Evolutionary conservation across 208 protist genomes (phyloP).

Genomic region (Leishmania gerbilli): DNA sequence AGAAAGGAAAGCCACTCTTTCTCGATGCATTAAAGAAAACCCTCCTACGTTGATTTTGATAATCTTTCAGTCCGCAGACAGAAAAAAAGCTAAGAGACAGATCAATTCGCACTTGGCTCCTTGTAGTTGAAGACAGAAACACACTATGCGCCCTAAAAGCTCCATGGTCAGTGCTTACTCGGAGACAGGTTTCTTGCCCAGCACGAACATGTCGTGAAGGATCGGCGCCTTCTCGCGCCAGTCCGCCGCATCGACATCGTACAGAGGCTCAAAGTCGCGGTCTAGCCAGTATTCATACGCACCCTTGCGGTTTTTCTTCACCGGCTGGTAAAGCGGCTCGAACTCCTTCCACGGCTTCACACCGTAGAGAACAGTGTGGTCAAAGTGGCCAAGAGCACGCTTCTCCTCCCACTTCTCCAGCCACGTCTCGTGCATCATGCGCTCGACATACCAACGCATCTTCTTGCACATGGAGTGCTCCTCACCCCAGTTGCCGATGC

Average conservation of each 20-base stretch:
- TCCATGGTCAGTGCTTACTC: constrained; percentile 10
- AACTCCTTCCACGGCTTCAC: constrained; percentile 91
- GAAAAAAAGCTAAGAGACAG: constrained; percentile 6
- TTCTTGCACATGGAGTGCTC: constrained; percentile 93
- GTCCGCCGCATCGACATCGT: constrained; percentile 73
- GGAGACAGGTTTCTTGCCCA: constrained; percentile 85
- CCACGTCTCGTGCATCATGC: constrained; percentile 88
- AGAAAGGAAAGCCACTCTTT: constrained; percentile 15
- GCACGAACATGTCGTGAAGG: constrained; percentile 89
- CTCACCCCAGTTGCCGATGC: constrained; percentile 92
- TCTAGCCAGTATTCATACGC: constrained; percentile 92
- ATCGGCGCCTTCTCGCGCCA: constrained; percentile 88
- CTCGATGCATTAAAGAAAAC: constrained; percentile 3
- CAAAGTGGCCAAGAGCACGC: constrained; percentile 86
- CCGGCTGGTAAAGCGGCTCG: constrained; percentile 88
- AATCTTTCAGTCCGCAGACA: not conserved
- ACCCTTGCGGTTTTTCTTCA: constrained; percentile 89
- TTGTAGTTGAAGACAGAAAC: not conserved
- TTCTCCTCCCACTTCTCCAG: constrained; percentile 92
- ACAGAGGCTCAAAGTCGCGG: constrained; percentile 84
- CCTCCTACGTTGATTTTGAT: not conserved
- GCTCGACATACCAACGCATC: constrained; percentile 90
- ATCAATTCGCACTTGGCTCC: not conserved
- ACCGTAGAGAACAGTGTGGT: constrained; percentile 87
- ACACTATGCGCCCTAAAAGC: not conserved